phyloP scores from a whole-genome alignment of 805 yeast species.

The Myxozyma lipomycoides region DNA sequence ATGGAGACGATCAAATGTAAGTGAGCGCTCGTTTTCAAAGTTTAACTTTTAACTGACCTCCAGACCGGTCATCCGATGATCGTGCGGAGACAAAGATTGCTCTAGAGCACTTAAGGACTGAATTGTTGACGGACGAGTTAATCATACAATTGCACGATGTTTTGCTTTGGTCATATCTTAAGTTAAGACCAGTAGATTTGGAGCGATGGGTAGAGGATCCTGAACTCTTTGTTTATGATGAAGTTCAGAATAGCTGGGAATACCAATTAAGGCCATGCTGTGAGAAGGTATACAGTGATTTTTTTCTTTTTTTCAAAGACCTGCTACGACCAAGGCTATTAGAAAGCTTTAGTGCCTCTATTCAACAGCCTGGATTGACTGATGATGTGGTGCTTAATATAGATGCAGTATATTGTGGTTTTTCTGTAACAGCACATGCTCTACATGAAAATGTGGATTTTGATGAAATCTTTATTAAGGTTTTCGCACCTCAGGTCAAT shows the following conservation, averaged over 20 bases:
- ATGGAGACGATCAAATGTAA: constrained; percentile 46
- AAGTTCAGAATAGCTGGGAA: constrained; percentile 72
- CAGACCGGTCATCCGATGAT: constrained; percentile 57
- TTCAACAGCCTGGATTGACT: constrained; percentile 1
- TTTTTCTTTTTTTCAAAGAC: constrained; percentile 60
- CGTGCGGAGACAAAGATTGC: constrained; percentile 61
- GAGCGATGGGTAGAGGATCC: constrained; percentile 84
- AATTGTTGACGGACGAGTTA: constrained; percentile 56
- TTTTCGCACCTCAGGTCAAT: constrained; percentile 63
- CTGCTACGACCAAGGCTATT: constrained; percentile 42
- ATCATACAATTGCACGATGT: constrained; percentile 59
- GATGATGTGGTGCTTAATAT: constrained; percentile 55
- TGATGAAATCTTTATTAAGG: constrained; percentile 45
- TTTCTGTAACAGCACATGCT: constrained; percentile 69
- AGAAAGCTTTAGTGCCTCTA: constrained; percentile 13
- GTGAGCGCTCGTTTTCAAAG: not conserved
- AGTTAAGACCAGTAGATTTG: constrained; percentile 68
- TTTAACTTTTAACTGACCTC: not conserved
- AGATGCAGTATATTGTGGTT: constrained; percentile 78
- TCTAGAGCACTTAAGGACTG: constrained; percentile 47
- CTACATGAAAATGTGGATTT: constrained; percentile 65
- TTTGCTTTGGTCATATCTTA: constrained; percentile 68
- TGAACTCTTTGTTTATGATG: constrained; percentile 89
- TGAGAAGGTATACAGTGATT: constrained; percentile 74
- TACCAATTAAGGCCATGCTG: constrained; percentile 82